Base-by-base conservation (phyloP, 352 stramenopile genomes). In the Phytopythium delawarense region DNA sequence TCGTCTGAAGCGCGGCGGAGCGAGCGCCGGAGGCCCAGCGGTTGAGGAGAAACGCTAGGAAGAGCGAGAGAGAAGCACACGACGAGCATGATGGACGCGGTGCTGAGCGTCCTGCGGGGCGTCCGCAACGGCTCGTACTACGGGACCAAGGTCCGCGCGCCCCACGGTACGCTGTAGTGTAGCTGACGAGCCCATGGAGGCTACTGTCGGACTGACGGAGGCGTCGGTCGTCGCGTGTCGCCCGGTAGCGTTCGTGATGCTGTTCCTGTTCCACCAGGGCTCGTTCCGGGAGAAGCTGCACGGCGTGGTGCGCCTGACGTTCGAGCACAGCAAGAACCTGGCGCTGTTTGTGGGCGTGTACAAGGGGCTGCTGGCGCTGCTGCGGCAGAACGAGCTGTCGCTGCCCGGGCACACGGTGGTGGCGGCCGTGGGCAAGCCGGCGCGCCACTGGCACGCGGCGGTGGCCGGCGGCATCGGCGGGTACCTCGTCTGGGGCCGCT, bases 51-150 rank as follows among this genome's bases (percentile, higher is more conserved):
- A 11, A 52, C 23, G 1, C 11, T 23, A 4, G 4, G 6, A 35
- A 12, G 21, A 34, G 61, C 62, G 48, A 52, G 4, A 44, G 9
- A 20, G 15, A 4, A 35, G 12, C 35, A 40, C 25, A 28, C 25
- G 25, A 28, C 16, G 54, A 65, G n/a, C 49, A 75, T 71, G 64
- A 86, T 88, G 67, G 74, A 92, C 20, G 69, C 64, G 23, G 44
- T 88, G 60, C 69, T 91, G n/a, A 81, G 76, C 57, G 78, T 96
- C 66, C 67, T 94, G 50, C 84, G 86, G 59, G 88, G 85, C 56
- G 61, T 94, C 51, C 83, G 88, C 61, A 96, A 96, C 84, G 88
- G 88, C 51, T 84, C 84, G 32, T 89, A 87, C 76, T 96, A 96
- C 66, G 88, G 88, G 66, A 94, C 87, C 61, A 96, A 96, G 70